Conservation (phyloP, 129 eudicot species). For the Glebionis coronaria region DNA sequence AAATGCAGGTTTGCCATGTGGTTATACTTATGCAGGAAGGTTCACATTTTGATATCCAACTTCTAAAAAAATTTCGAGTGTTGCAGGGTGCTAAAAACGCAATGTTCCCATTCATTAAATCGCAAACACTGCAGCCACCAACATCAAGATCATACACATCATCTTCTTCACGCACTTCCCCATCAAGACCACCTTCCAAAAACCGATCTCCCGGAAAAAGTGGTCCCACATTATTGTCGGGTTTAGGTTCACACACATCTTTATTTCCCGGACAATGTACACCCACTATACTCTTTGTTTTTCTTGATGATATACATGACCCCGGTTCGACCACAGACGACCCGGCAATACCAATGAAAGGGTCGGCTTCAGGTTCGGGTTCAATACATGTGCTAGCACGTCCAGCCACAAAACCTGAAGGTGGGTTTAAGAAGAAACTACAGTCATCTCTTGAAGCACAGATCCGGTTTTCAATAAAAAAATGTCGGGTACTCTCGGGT, state of each 20-base stretch:
- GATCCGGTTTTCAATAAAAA: conserved; percentile 82
- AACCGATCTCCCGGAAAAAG: conserved; percentile 70
- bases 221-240: conserved; percentile 56
- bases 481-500: conserved; percentile 72
- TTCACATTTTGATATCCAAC: conserved; percentile 73
- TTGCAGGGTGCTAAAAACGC: conserved; percentile 85
- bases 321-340: conserved; percentile 43
- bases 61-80: conserved; percentile 66
- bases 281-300: conserved; percentile 83
- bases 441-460: conserved; percentile 93
- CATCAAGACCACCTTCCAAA: conserved; percentile 45
- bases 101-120: conserved; percentile 55
- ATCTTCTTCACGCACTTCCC: conserved; percentile 44
- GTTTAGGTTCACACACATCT: conserved; percentile 70
- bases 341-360: conserved; percentile 22
- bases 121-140: conserved; percentile 43
- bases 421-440: conserved; percentile 63
- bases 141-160: conserved; percentile 51
- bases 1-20: conserved; percentile 88
- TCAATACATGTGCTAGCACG: conserved; percentile 79
- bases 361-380: conserved; percentile 58
- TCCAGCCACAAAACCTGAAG: conserved; percentile 66
- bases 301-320: conserved; percentile 75
- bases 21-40: conserved; percentile 75
- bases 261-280: conserved; percentile 90